A percentile compares a stretch with the other conserved stretches of the same genome.
Conservation (phyloP, 495 filamentous ascomycete species). For the Annulohypoxylon maeteangense region DNA sequence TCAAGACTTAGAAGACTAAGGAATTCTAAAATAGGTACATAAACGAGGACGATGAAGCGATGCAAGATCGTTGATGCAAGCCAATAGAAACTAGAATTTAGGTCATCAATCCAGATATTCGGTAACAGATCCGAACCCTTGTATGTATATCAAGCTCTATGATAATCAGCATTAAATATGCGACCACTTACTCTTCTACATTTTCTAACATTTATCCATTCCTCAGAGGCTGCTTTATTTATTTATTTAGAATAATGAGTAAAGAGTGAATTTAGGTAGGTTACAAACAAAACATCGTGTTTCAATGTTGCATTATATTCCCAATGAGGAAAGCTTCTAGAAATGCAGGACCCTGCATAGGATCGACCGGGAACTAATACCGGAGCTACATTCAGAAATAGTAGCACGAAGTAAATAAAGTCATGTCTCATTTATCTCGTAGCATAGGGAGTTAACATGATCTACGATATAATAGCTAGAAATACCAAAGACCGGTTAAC, state of each 20-base stretch:
- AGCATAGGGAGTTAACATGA: no score
- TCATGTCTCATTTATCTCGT: not conserved
- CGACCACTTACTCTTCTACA: not conserved
- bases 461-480: no score
- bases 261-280: not conserved
- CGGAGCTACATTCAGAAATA: not conserved
- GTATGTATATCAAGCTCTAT: not conserved
- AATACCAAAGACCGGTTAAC: no score
- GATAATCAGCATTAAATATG: not conserved
- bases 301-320: not conserved
- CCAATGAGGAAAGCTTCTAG: constrained; percentile 24
- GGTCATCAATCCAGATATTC: not conserved
- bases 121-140: not conserved
- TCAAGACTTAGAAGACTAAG: not conserved
- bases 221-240: not conserved
- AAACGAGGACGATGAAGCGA: not conserved
- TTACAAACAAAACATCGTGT: not conserved
- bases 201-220: not conserved
- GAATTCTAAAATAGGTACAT: not conserved
- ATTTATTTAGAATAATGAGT: not conserved
- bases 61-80: not conserved
- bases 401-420: no score
- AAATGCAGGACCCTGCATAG: constrained; percentile 27
- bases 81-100: not conserved
- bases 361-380: constrained; percentile 12